These are phyloP conservation scores for Nothopassalora personata DNA, from an alignment of 2,329 filamentous ascomycete species.

Conservation along the genomic window DNA sequence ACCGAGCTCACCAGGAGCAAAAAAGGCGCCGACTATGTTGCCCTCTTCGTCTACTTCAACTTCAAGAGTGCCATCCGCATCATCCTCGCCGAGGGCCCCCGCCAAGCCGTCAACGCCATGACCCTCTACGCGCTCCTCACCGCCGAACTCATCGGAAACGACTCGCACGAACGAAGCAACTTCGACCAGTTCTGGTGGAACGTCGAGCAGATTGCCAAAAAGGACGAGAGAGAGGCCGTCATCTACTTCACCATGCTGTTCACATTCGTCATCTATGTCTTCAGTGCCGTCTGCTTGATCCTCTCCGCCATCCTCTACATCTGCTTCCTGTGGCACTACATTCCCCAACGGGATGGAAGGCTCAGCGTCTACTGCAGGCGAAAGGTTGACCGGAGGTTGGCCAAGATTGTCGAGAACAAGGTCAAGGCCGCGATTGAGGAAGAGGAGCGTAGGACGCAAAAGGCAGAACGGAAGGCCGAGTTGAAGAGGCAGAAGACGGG, in stretches of 20 bases:
- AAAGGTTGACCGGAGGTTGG: constrained; percentile 82
- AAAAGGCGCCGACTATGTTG: constrained; percentile 84
- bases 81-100: constrained; percentile 83
- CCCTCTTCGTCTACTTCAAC: constrained; percentile 84
- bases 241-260: constrained; percentile 90
- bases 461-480: constrained; percentile 51
- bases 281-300: constrained; percentile 69
- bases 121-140: constrained; percentile 81
- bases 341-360: constrained; percentile 73
- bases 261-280: constrained; percentile 81
- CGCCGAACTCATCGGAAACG: constrained; percentile 59
- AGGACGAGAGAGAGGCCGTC: constrained; percentile 71
- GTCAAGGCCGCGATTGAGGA: constrained; percentile 84
- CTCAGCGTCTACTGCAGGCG: constrained; percentile 81
- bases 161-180: constrained; percentile 54
- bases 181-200: constrained; percentile 79
- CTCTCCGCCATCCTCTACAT: constrained; percentile 73
- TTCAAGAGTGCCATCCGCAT: constrained; percentile 82
- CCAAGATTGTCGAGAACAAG: constrained; percentile 76
- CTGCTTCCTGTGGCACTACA: constrained; percentile 87
- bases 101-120: constrained; percentile 83
- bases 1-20: constrained; percentile 84
- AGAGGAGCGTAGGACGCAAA: constrained; percentile 53
- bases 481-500: constrained; percentile 40
- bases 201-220: constrained; percentile 63